phyloP scores from a whole-genome alignment of 768 basidiomycete genomes.

The Trametes coccinea region DNA sequence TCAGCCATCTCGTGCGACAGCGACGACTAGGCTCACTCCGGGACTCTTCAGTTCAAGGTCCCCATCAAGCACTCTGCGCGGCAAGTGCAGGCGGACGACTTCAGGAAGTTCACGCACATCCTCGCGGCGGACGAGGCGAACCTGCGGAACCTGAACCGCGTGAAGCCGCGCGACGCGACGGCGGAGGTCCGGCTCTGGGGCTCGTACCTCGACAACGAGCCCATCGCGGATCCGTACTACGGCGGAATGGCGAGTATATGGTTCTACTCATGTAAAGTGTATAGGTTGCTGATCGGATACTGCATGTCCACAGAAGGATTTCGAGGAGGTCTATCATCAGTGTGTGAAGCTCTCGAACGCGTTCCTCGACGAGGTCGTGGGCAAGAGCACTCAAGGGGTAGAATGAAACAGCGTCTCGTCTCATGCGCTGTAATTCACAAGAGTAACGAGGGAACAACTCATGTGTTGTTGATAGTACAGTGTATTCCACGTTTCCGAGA shows the following conservation, averaged over 20 bases:
- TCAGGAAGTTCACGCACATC: slow-evolving; percentile 76
- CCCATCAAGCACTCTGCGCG: slow-evolving; percentile 71
- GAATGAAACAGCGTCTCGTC: neutral
- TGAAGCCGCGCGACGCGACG: slow-evolving; percentile 49
- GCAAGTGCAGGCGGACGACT: slow-evolving; percentile 66
- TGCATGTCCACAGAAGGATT: slow-evolving; percentile 51
- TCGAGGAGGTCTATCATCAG: slow-evolving; percentile 77
- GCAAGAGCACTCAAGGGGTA: slow-evolving; percentile 27
- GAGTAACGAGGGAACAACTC: neutral
- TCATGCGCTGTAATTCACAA: neutral
- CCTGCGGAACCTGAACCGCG: slow-evolving; percentile 57
- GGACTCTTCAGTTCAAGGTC: slow-evolving; percentile 57
- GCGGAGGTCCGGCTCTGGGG: slow-evolving; percentile 80
- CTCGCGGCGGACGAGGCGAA: slow-evolving; percentile 84
- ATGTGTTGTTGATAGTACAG: slow-evolving; percentile 12
- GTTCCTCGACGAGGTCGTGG: slow-evolving; percentile 68
- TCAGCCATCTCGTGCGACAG: no score
- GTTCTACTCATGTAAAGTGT: neutral
- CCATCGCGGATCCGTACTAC: slow-evolving; percentile 87
- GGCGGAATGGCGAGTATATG: slow-evolving; percentile 54
- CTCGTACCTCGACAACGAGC: slow-evolving; percentile 65
- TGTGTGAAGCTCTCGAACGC: slow-evolving; percentile 74
- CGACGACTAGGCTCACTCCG: neutral
- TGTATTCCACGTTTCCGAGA: slow-evolving; percentile 8
- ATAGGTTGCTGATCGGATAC: neutral